Evolutionary conservation across 179 eudicot species (phyloP).

Genomic region (Silene vulgaris): DNA sequence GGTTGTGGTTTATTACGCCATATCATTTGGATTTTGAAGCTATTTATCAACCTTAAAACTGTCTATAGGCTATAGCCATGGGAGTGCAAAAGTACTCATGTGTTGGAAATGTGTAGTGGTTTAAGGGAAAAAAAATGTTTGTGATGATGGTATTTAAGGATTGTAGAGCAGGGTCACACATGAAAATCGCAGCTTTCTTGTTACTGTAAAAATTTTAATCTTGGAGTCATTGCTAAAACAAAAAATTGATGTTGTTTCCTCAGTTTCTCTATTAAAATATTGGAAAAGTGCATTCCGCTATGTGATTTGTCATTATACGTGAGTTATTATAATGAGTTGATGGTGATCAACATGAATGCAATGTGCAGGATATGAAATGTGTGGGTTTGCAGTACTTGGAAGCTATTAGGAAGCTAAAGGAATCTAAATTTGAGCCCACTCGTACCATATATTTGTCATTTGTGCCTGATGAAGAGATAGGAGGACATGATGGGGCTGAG

Average conservation of each 20-base stretch:
- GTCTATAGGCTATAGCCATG: background rate
- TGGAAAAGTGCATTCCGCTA: background rate
- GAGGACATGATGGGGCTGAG: constrained; percentile 82
- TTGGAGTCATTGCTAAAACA: background rate
- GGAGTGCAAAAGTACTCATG: background rate
- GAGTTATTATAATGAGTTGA: background rate
- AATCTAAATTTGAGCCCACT: constrained; percentile 51
- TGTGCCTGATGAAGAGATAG: constrained; percentile 95
- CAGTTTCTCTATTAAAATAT: background rate
- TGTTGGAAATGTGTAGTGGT: background rate
- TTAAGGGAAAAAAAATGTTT: background rate
- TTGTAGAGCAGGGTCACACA: background rate
- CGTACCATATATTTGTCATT: constrained; percentile 69
- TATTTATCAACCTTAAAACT: background rate
- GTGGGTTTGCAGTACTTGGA: constrained; percentile 90
- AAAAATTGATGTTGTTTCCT: background rate
- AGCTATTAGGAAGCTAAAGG: constrained; percentile 60
- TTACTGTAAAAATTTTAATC: background rate
- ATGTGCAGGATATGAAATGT: constrained; percentile 72
- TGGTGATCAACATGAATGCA: background rate
- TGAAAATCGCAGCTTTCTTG: constrained; percentile 8
- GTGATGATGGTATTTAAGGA: background rate
- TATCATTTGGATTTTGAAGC: background rate
- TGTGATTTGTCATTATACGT: background rate
- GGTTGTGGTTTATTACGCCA: background rate